Evolutionary conservation across 306 rosid species (phyloP).

Genomic region (Parietaria judaica): DNA sequence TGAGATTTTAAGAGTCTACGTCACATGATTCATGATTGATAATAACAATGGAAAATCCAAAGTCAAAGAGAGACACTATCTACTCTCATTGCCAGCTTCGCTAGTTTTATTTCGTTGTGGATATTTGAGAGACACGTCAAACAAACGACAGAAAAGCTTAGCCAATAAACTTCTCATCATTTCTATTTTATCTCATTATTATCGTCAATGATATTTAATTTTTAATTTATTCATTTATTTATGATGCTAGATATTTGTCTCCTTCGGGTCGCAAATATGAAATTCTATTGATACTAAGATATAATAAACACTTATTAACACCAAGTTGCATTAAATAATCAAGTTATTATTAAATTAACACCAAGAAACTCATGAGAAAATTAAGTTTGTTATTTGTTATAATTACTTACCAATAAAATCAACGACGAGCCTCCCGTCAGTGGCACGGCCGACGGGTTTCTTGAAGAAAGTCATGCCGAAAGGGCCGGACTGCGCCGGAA

Average conservation of each 20-base stretch:
- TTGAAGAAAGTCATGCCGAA: slow-evolving; percentile 61
- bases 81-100: slow-evolving; percentile 5
- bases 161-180: not conserved
- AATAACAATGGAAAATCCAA: slow-evolving; percentile 2
- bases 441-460: slow-evolving; percentile 61
- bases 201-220: not conserved
- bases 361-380: not conserved
- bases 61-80: not conserved
- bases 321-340: too few relatives aligned
- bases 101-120: not conserved
- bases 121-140: not conserved
- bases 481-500: slow-evolving; percentile 57
- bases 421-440: slow-evolving; percentile 71
- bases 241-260: not conserved
- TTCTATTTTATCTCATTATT: not conserved
- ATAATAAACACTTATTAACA: too few relatives aligned
- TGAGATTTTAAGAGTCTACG: not conserved
- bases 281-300: too few relatives aligned
- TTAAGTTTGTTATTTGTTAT: not conserved
- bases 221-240: not conserved
- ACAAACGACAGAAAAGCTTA: not conserved
- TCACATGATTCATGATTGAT: not conserved
- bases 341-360: too few relatives aligned
- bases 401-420: slow-evolving; percentile 60
- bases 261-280: not conserved